Conservation (phyloP, 1,139 yeast genomes). For the Kodamaea sp. region DNA sequence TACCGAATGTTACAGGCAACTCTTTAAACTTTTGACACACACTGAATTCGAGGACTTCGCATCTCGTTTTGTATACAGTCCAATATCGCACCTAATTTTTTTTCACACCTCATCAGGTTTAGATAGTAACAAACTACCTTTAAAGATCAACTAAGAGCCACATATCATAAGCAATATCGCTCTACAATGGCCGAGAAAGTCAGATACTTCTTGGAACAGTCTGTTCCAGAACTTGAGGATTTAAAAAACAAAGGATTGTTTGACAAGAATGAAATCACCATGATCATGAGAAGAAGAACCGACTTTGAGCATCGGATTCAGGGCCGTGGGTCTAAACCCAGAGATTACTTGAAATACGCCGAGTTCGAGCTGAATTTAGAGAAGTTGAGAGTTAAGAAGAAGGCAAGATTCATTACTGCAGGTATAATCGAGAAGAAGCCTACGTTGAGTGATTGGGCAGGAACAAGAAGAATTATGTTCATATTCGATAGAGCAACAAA, state of each 20-base stretch:
- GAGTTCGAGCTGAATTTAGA: conserved; percentile 84
- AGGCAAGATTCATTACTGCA: conserved; percentile 57
- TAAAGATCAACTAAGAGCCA: background rate
- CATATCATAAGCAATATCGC: too few relatives aligned
- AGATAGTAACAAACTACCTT: background rate
- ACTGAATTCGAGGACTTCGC: background rate
- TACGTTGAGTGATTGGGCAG: conserved; percentile 85
- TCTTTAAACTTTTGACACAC: too few relatives aligned
- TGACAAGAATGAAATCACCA: conserved; percentile 73
- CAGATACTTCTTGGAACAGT: conserved; percentile 74
- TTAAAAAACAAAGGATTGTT: conserved; percentile 79
- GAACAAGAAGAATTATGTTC: conserved; percentile 76
- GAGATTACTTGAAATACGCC: conserved; percentile 77
- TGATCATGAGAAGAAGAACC: conserved; percentile 90
- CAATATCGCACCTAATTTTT: conserved; percentile 5
- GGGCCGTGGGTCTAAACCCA: conserved; percentile 78
- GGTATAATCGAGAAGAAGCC: conserved; percentile 53
- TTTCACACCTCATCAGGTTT: conserved; percentile 7
- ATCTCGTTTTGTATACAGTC: conserved; percentile 7
- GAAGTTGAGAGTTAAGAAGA: conserved; percentile 72
- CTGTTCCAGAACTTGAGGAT: conserved; percentile 93
- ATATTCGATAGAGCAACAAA: conserved; percentile 82
- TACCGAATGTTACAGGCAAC: too few relatives aligned
- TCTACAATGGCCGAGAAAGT: conserved; percentile 74
- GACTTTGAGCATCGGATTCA: conserved; percentile 91